Evolutionary conservation across 73 alveolate species (phyloP).

Genomic region (Symbiodinium pilosum): DNA sequence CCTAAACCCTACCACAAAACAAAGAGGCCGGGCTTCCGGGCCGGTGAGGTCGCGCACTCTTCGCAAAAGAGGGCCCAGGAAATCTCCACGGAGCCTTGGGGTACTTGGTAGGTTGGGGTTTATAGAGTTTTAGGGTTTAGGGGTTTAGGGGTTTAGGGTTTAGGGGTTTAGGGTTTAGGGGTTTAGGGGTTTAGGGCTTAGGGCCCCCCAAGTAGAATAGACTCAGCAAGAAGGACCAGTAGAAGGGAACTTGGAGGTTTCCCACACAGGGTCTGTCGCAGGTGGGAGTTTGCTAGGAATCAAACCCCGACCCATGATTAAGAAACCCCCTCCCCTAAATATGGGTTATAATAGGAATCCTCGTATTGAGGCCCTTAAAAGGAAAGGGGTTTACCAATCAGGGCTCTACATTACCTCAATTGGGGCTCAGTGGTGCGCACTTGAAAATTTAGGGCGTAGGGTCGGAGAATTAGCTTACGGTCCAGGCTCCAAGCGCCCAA

Average conservation of each 20-base stretch:
- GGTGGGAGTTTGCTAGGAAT: not conserved
- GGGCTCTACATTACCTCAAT: too few relatives aligned
- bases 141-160: not conserved
- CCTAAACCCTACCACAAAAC: not conserved
- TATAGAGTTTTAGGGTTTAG: not conserved
- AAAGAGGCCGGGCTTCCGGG: not conserved
- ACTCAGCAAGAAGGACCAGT: not conserved
- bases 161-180: not conserved
- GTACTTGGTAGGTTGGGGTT: not conserved
- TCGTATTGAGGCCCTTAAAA: too few relatives aligned
- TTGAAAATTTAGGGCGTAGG: too few relatives aligned
- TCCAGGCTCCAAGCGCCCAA: too few relatives aligned
- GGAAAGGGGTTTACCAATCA: too few relatives aligned
- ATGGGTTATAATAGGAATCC: too few relatives aligned
- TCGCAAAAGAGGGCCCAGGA: slow-evolving; percentile 57
- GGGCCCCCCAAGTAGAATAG: not conserved
- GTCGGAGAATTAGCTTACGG: too few relatives aligned
- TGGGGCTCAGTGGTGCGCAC: too few relatives aligned
- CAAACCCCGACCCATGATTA: not conserved
- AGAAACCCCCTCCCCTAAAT: not conserved
- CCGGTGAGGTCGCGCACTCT: slow-evolving; percentile 45
- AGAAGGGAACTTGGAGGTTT: too few relatives aligned
- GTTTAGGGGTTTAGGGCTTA: not conserved
- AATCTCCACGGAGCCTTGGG: slow-evolving; percentile 53
- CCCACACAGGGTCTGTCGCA: not conserved